Base-by-base conservation (phyloP, 2,329 filamentous ascomycete species). In the Curvularia sp. region DNA sequence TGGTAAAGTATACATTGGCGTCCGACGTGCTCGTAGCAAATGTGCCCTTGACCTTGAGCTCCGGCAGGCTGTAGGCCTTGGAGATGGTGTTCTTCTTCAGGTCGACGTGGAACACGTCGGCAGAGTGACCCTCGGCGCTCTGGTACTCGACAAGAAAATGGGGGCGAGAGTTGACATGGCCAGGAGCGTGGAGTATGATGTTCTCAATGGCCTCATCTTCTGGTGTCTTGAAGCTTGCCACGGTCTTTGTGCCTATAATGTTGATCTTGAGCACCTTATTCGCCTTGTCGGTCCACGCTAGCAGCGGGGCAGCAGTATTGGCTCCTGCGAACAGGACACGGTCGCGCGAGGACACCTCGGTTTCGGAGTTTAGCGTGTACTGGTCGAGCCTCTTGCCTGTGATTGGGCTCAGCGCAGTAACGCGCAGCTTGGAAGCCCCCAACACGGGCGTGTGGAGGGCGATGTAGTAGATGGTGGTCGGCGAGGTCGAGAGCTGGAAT, bases 101-200 rank as follows among this genome's bases (percentile, higher is more conserved):
- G 66, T 96, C 86, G 58, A 96, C 85, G 69, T 96, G 92, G 72
- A 89, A 97, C 30, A 98, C 89, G 61, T 96, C 90, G 3, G 90
- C 94, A 81, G 90, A 92, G 72, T 93, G 91, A 18, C 87, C 87
- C 2, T 81, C 81, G 35, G 82, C 82, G 0, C 91, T 91, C 67
- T 88, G 84, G 67, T 87, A 92, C 67, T 97, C 91, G 5, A 97
- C 90, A 31, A 97, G 81, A 79, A 97, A 96, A 79, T 96, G 92
- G 38, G 92, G 83, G 46, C 88, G 83, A 4, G 91, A 89, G 70
- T 90, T 89, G 30, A 87, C 79, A 55, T 89, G 83, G 64, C 88
- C 87, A 15, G 92, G 89, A 0, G 91, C 90, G 71, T 96, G 91
- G 22, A 97, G 82, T 2, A 79, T 77, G 46, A 90, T 81, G 20